These are phyloP conservation scores for Ramularia endophylla DNA, from an alignment of 2,329 filamentous ascomycete species.

Conservation along the genomic window DNA sequence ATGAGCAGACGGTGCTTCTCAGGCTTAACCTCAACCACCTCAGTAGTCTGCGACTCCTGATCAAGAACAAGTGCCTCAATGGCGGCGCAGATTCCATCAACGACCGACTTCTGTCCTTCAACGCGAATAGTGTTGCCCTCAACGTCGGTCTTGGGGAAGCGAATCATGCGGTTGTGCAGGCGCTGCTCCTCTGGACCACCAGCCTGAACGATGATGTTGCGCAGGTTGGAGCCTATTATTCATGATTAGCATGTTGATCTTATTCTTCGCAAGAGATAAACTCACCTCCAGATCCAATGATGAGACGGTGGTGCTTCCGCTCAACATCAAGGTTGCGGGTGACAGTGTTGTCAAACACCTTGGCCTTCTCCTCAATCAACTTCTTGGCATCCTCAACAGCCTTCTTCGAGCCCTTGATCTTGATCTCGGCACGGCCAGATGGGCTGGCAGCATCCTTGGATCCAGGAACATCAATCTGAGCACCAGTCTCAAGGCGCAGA, in stretches of 20 bases:
- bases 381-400: constrained; percentile 91
- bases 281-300: constrained; percentile 87
- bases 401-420: constrained; percentile 84
- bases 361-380: constrained; percentile 77
- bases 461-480: constrained; percentile 86
- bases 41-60: constrained; percentile 74
- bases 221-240: constrained; percentile 73
- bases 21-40: constrained; percentile 72
- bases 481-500: constrained; percentile 75
- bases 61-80: constrained; percentile 79
- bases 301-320: constrained; percentile 81
- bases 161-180: constrained; percentile 80
- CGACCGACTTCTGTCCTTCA: constrained; percentile 75
- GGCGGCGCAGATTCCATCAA: constrained; percentile 79
- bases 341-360: constrained; percentile 84
- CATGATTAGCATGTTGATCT: constrained; percentile 33
- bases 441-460: constrained; percentile 63
- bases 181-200: constrained; percentile 84
- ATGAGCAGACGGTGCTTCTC: constrained; percentile 90
- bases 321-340: constrained; percentile 83
- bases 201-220: constrained; percentile 77
- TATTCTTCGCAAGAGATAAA: constrained; percentile 15
- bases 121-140: constrained; percentile 74
- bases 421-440: constrained; percentile 71
- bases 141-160: constrained; percentile 86